Base-by-base conservation (phyloP, 1,284 basidiomycete species). In the Moesziomyces sp. region DNA sequence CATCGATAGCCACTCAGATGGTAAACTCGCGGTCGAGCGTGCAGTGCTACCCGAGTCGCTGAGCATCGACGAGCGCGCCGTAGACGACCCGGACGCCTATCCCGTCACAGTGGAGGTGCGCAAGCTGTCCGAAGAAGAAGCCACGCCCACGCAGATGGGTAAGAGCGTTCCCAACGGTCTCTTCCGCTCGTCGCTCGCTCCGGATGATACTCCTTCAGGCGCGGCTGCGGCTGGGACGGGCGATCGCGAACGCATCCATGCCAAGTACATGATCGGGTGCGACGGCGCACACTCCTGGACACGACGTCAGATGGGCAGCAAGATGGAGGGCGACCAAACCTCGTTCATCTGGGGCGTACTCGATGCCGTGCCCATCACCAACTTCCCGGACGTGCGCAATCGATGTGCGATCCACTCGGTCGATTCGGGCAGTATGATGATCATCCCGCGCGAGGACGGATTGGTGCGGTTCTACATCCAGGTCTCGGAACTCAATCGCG, bases 381-480 rank as follows among this genome's bases (percentile, higher is more conserved):
- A 48, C 46, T 61, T 74, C 79, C 92, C 93, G 0, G 92, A 94
- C 83, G 90, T 92, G 68, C 89, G 93, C 33, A 91, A 89, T 72
- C 87, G 87, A 65, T 87, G 87, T 48, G 90, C 88, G 18, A 87
- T 91, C 40, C 91, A 91, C 81, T 91, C 90, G 0, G 60, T 59
- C 23, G 86, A 81, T 13, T 67, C 70, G 23, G 78, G 79, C 10
- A 77, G 76, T 48, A 88, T 88, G 76, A 90, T 93, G 90, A 85
- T 92, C 63, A 91, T 93, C 55, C 92, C 92, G 0, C 88, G 92
- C 45, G 84, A 85, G 56, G 77, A 84, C 11, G 90, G 91, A 74
- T 87, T 87, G 68, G 88, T 92, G 26, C 88, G 92, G 43, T 80
- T 93, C 3, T 93, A 93, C 82, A 88, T 92, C 52, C 92, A 93